Percentiles rank a stretch among this genome's conserved stretches.
phyloP scores from a whole-genome alignment of 1,284 basidiomycete genomes.

The Xanthoconium separans region DNA sequence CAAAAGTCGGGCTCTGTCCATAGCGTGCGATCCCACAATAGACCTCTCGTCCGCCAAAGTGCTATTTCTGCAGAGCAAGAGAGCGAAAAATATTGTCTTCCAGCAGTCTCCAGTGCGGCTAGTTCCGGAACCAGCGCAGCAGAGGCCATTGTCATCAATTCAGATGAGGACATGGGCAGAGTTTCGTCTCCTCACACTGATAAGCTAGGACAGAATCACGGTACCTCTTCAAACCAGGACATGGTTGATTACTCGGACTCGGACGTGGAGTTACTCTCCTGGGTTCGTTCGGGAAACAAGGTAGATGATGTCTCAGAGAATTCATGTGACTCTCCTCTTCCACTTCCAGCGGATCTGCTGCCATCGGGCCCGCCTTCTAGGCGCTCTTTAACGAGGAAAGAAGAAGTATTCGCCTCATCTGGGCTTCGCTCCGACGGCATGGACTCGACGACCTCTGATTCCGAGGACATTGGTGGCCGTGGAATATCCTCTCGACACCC shows the following conservation, averaged over 20 bases:
- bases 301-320: background rate
- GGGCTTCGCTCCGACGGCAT: slow-evolving; percentile 1
- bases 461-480: slow-evolving; percentile 8
- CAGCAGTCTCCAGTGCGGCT: background rate
- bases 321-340: background rate
- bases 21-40: background rate
- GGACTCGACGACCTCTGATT: slow-evolving; percentile 6
- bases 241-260: slow-evolving; percentile 6
- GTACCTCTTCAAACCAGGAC: background rate
- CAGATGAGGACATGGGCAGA: slow-evolving; percentile 14
- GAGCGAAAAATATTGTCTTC: background rate
- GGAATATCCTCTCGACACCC: slow-evolving; percentile 2
- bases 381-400: background rate
- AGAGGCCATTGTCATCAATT: slow-evolving; percentile 24
- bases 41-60: background rate
- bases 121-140: slow-evolving; percentile 12
- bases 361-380: background rate
- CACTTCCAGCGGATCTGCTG: background rate
- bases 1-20: slow-evolving; percentile 2
- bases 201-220: background rate
- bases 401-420: background rate
- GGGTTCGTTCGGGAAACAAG: slow-evolving; percentile 3
- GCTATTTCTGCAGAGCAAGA: background rate
- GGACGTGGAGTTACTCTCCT: slow-evolving; percentile 9
- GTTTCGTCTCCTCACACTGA: slow-evolving; percentile 1